Evolutionary conservation across 192 early-diverging fungal genomes (phyloP).

Genomic region (Coemansia sp.): DNA sequence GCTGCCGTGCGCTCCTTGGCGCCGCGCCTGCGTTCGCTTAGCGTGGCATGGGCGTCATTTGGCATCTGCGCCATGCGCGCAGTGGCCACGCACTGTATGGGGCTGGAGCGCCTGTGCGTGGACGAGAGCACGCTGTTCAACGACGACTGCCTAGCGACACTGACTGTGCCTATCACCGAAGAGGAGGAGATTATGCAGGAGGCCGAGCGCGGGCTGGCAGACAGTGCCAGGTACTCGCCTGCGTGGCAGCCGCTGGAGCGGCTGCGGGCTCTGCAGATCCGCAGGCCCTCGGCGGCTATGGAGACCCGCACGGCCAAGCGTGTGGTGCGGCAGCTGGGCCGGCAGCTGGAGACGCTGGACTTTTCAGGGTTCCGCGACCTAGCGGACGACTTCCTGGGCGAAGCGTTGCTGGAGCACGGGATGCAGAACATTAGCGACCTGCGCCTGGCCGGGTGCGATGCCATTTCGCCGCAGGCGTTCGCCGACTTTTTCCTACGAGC

Average conservation of each 20-base stretch:
- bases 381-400: slow-evolving; percentile 20
- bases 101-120: slow-evolving; percentile 59
- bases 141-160: slow-evolving; percentile 39
- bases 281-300: slow-evolving; percentile 26
- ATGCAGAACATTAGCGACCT: slow-evolving; percentile 41
- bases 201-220: slow-evolving; percentile 12
- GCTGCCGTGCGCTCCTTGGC: slow-evolving; percentile 55
- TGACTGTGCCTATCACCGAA: slow-evolving; percentile 32
- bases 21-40: slow-evolving; percentile 51
- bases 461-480: slow-evolving; percentile 19
- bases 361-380: slow-evolving; percentile 37
- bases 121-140: slow-evolving; percentile 57
- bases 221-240: background rate
- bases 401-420: slow-evolving; percentile 1
- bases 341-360: slow-evolving; percentile 24
- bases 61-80: slow-evolving; percentile 48
- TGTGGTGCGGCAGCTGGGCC: slow-evolving; percentile 19
- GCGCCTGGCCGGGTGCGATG: slow-evolving; percentile 20
- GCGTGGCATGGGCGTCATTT: slow-evolving; percentile 56
- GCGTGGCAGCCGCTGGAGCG: slow-evolving; percentile 22
- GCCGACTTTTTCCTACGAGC: slow-evolving; percentile 20
- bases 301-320: slow-evolving; percentile 15
- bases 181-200: slow-evolving; percentile 30
- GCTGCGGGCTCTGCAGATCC: slow-evolving; percentile 17
- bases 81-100: slow-evolving; percentile 53